These are phyloP conservation scores for Scheffersomyces titani DNA, from an alignment of 1,139 yeast species.

Conservation along the genomic window DNA sequence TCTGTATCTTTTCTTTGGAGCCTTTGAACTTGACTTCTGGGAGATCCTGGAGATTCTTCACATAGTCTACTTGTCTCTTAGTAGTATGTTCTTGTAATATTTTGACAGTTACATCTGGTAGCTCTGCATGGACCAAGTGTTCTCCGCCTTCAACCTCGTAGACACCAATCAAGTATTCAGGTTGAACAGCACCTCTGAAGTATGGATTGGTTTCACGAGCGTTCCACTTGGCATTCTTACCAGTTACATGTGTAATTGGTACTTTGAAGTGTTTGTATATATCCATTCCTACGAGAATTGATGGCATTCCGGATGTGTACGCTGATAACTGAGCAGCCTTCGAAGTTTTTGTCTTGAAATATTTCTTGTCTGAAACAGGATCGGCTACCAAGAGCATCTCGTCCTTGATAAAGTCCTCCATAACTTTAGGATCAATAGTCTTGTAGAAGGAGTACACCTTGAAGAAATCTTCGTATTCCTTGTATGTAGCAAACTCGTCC, in stretches of 20 bases:
- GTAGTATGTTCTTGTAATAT: conserved; percentile 15
- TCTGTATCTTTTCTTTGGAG: conserved; percentile 21
- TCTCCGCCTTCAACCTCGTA: conserved; percentile 48
- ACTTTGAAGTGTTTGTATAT: conserved; percentile 36
- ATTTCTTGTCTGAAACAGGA: conserved; percentile 21
- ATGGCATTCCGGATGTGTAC: conserved; percentile 43
- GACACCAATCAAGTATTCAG: conserved; percentile 31
- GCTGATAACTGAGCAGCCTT: conserved; percentile 49
- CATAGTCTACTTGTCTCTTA: conserved; percentile 5
- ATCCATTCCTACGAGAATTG: conserved; percentile 32
- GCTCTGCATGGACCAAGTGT: conserved; percentile 55
- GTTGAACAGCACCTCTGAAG: conserved; percentile 31
- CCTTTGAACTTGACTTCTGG: conserved; percentile 27
- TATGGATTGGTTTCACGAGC: conserved; percentile 39
- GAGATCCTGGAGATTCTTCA: conserved; percentile 11
- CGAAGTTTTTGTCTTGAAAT: conserved; percentile 37
- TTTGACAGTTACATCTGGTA: conserved; percentile 48
- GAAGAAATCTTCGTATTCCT: neutral
- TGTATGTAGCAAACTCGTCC: conserved; percentile 1
- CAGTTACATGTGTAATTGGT: conserved; percentile 53
- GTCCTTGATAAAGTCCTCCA: conserved; percentile 5
- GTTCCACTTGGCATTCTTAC: conserved; percentile 55
- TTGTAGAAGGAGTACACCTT: conserved; percentile 1
- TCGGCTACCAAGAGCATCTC: conserved; percentile 25
- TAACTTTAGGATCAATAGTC: conserved; percentile 2